Evolutionary conservation across 2,329 filamentous ascomycete genomes (phyloP).

Genomic region (Alternaria ethzedia): DNA sequence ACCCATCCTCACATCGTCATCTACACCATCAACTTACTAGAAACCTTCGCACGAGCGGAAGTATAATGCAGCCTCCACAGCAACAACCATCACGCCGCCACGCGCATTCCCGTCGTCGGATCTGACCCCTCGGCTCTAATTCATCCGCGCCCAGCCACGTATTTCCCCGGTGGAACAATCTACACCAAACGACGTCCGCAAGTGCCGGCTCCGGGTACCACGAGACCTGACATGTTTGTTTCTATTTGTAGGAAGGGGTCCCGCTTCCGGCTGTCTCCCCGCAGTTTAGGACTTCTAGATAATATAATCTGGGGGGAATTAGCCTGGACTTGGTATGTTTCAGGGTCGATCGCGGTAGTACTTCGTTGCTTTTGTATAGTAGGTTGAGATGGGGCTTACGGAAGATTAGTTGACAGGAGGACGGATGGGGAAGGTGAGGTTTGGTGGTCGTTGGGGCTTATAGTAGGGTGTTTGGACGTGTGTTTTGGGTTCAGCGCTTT

Average conservation of each 20-base stretch:
- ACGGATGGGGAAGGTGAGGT: neutral
- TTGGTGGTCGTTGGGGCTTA: neutral
- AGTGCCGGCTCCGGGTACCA: neutral
- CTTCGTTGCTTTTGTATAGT: neutral
- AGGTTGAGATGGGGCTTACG: neutral
- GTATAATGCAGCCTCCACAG: neutral
- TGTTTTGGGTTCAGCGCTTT: neutral
- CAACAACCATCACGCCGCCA: neutral
- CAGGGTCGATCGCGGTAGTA: neutral
- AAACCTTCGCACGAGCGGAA: neutral
- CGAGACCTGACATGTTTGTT: neutral
- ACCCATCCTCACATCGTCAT: neutral
- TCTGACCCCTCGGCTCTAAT: neutral
- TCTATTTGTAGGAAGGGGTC: neutral
- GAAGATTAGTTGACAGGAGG: neutral
- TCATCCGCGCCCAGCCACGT: neutral
- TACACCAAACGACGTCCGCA: neutral
- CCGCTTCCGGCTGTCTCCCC: neutral
- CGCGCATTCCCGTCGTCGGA: neutral
- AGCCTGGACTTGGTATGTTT: slow-evolving; percentile 3
- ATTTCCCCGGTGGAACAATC: neutral
- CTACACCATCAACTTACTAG: neutral
- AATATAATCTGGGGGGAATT: slow-evolving; percentile 5
- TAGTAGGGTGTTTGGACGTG: neutral
- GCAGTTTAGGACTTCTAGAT: neutral